These are phyloP conservation scores for Neoarthrinium moseri DNA, from an alignment of 2,329 filamentous ascomycete species.

Conservation along the genomic window DNA sequence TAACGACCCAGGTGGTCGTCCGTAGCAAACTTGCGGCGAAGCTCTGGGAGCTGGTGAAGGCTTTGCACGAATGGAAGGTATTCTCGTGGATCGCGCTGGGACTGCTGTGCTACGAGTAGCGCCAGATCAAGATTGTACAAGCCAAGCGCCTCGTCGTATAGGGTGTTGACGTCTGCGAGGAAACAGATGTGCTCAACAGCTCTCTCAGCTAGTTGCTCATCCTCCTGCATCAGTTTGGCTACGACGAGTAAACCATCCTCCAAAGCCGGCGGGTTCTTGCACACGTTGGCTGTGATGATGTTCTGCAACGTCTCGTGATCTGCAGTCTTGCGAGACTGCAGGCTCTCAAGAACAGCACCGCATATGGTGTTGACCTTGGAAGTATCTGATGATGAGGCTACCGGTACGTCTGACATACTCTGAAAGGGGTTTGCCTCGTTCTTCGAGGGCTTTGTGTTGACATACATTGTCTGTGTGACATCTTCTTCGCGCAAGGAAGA, in stretches of 20 bases:
- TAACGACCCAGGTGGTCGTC: conserved; percentile 82
- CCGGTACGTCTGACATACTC: conserved; percentile 7
- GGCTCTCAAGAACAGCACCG: conserved; percentile 72
- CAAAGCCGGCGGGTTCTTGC: conserved; percentile 86
- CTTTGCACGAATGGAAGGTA: conserved; percentile 93
- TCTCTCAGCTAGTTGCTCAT: conserved; percentile 73
- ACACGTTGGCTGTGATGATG: conserved; percentile 90
- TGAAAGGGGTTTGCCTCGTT: conserved; percentile 16
- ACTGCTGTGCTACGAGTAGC: conserved; percentile 89
- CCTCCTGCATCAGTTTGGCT: conserved; percentile 67
- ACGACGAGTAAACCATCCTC: conserved; percentile 82
- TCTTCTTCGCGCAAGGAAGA: conserved; percentile 87
- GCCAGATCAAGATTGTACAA: conserved; percentile 90
- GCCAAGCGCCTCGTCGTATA: conserved; percentile 88
- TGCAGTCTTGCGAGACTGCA: conserved; percentile 60
- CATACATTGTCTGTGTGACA: conserved; percentile 90
- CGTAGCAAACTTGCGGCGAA: conserved; percentile 77
- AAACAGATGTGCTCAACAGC: conserved; percentile 98
- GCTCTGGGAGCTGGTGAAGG: conserved; percentile 69
- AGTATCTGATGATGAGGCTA: conserved; percentile 11
- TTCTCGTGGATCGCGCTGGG: conserved; percentile 91
- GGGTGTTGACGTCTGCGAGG: conserved; percentile 84
- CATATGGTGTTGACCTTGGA: conserved; percentile 86
- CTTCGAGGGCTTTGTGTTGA: conserved; percentile 67
- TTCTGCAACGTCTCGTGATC: conserved; percentile 69